Base-by-base conservation (phyloP, 169 alveolate genomes). In the Eimeria acervulina region DNA sequence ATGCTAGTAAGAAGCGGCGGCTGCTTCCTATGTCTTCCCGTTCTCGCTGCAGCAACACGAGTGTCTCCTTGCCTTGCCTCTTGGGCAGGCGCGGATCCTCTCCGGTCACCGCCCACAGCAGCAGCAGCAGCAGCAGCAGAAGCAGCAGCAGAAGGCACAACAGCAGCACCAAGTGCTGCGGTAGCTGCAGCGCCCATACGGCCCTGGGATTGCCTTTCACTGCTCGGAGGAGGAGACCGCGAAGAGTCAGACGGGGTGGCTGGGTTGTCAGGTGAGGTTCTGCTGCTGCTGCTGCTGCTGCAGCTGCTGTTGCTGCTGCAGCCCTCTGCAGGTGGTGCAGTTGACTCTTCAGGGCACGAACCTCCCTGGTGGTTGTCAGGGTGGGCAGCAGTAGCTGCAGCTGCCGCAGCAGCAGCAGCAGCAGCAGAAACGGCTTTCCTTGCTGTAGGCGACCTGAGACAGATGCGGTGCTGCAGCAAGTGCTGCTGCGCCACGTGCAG, bases 401-500 rank as follows among this genome's bases (percentile, higher is more conserved):
- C 40, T 26, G 78, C 44, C 7, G 93, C 93, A 3, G 81, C 78
- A n/a, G 81, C 66, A 12, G 80, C 40, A 38, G 81, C 61, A 44
- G 93, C 81, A 36, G 93, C 93, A 44, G 63, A 55, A 87, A 87
- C 74, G n/a, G 93, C 80, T 61, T 87, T 87, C 42, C 63, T 61
- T 33, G 93, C 93, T 36, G 66, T 61, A 61, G 83, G 83, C 21
- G 93, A 87, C 81, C 61, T 87, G 47, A 87, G 93, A 70, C 93
- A 87, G 63, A 87, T 61, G 38, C 93, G 93, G 47, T 40, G 93
- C 81, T 87, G 93, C 83, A 87, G 78, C 55, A 87, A 61, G 52
- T 87, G 93, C 83, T 87, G 93, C 93, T 87, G 93, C 10, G 81
- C 93, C 4, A 87, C 63, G 17, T 87, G 93, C 93, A 87, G 66